These are phyloP conservation scores for Thalassiosira ordinaria DNA, from an alignment of 352 stramenopile species.

Conservation along the genomic window DNA sequence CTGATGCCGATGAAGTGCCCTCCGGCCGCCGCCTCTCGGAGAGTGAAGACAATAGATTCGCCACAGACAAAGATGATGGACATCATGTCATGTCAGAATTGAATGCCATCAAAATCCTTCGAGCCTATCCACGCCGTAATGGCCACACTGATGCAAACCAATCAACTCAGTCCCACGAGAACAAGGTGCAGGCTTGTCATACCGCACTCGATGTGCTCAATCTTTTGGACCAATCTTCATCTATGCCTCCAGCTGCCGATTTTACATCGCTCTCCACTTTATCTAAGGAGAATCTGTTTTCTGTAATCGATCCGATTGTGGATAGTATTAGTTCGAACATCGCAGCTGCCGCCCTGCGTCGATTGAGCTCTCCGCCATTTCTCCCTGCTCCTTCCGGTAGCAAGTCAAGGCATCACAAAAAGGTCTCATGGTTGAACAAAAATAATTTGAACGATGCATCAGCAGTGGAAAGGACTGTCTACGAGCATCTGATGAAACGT, in stretches of 20 bases:
- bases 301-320: background rate
- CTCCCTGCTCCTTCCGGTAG: background rate
- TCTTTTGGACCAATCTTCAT: background rate
- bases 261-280: background rate
- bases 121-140: background rate
- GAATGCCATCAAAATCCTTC: conserved; percentile 24
- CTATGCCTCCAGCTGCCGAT: background rate
- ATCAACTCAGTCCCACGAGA: background rate
- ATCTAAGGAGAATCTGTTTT: background rate
- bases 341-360: background rate
- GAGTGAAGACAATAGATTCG: background rate
- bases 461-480: conserved; percentile 15
- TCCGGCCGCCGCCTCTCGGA: too few relatives aligned
- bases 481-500: conserved; percentile 14
- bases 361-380: background rate
- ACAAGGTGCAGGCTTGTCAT: conserved; percentile 3
- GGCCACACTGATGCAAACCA: background rate
- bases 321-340: background rate
- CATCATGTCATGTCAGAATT: conserved; percentile 7
- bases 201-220: conserved; percentile 1
- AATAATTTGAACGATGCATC: conserved; percentile 9
- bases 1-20: too few relatives aligned
- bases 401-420: background rate
- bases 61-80: background rate
- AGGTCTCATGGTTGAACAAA: background rate